A percentile compares a stretch with the other conserved stretches of the same genome.
Conservation (phyloP, 441 rosid genomes). For the Euphorbia corollata region DNA sequence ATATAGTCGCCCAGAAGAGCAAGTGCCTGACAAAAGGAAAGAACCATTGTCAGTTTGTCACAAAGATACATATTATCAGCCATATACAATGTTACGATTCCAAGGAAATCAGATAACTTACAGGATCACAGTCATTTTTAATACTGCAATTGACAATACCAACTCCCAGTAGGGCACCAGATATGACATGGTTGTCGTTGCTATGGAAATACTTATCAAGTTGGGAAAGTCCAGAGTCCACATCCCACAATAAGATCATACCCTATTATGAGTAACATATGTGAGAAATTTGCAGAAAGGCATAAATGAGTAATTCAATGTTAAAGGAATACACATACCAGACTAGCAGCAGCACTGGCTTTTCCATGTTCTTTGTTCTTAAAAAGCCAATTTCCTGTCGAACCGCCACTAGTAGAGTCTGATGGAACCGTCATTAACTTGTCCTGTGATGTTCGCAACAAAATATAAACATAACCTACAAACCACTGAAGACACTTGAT, state of each 20-base stretch:
- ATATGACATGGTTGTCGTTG: conserved; percentile 67
- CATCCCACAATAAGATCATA: conserved; percentile 92
- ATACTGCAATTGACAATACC: conserved; percentile 83
- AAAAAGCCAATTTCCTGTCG: conserved; percentile 88
- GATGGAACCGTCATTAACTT: conserved; percentile 80
- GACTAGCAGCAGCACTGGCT: conserved; percentile 94
- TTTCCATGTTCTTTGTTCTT: conserved; percentile 94
- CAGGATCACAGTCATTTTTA: conserved; percentile 89
- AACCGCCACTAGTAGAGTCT: conserved; percentile 55
- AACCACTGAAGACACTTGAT: conserved; percentile 3
- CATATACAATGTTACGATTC: not conserved
- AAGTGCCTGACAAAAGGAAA: conserved; percentile 53
- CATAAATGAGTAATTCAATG: not conserved
- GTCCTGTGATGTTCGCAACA: conserved; percentile 49
- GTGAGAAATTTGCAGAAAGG: conserved; percentile 17
- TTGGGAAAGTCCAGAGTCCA: conserved; percentile 84
- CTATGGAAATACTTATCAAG: conserved; percentile 86
- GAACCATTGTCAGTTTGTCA: conserved; percentile 19
- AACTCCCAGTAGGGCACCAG: conserved; percentile 93
- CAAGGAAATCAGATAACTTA: conserved; percentile 33
- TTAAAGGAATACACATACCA: conserved; percentile 42
- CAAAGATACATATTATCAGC: not conserved
- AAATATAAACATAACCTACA: conserved; percentile 14
- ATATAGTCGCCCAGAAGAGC: conserved; percentile 71
- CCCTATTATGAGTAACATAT: conserved; percentile 42